A percentile compares a stretch with the other conserved stretches of the same genome.
Conservation (phyloP, 305 asterid genomes). For the Ilex paraguariensis region DNA sequence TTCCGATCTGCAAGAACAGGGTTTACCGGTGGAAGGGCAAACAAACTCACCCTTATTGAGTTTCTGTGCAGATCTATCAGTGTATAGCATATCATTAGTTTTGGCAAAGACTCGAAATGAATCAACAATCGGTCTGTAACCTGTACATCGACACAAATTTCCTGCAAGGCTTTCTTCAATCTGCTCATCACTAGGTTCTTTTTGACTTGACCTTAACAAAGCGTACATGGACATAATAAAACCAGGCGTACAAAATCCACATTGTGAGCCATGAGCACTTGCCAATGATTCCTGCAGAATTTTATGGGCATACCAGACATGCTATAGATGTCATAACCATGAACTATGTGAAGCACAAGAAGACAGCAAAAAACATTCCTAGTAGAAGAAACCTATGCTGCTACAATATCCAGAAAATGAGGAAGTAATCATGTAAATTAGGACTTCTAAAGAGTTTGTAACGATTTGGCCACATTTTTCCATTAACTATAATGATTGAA, state of each 20-base stretch:
- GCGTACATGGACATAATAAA: slow-evolving; percentile 96
- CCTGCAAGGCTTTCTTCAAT: slow-evolving; percentile 96
- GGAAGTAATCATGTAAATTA: too few species aligned
- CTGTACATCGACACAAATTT: slow-evolving; percentile 94
- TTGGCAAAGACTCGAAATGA: slow-evolving; percentile 84
- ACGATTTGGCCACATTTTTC: too few species aligned
- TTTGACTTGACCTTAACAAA: slow-evolving; percentile 63
- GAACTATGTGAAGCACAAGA: background rate
- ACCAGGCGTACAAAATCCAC: slow-evolving; percentile 99
- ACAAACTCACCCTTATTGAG: slow-evolving; percentile 39
- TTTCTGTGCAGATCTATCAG: slow-evolving; percentile 38
- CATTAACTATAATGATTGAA: too few species aligned
- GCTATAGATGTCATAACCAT: too few species aligned
- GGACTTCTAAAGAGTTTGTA: too few species aligned
- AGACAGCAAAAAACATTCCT: background rate
- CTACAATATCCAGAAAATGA: too few species aligned
- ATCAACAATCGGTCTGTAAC: slow-evolving; percentile 90
- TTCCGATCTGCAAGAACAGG: slow-evolving; percentile 72
- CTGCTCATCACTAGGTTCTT: slow-evolving; percentile 67
- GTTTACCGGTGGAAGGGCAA: slow-evolving; percentile 96
- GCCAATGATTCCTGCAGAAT: slow-evolving; percentile 79
- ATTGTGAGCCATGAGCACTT: slow-evolving; percentile 85
- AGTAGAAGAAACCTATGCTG: background rate
- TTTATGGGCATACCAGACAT: slow-evolving; percentile 13
- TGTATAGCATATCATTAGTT: slow-evolving; percentile 68